phyloP scores from a whole-genome alignment of 2,329 filamentous ascomycete genomes.

The Neopestalotiopsis clavispora region DNA sequence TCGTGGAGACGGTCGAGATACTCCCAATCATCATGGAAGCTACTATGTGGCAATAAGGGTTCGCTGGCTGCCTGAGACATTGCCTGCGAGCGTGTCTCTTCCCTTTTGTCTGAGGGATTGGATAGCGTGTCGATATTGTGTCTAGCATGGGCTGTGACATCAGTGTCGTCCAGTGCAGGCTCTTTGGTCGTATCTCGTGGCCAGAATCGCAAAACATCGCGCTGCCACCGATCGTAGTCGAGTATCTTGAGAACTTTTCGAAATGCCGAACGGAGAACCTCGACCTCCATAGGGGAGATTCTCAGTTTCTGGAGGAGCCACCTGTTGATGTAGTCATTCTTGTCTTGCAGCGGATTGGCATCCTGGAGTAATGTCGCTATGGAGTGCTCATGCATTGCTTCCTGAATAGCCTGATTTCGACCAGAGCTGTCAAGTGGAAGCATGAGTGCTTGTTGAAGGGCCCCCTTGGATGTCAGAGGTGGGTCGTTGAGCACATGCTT shows the following conservation, averaged over 20 bases:
- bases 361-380: neutral
- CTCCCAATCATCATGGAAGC: neutral
- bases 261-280: constrained; percentile 46
- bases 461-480: constrained; percentile 4
- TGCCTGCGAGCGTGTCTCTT: neutral
- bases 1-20: neutral
- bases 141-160: no score
- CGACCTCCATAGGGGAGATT: constrained; percentile 49
- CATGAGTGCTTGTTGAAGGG: neutral
- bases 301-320: constrained; percentile 60
- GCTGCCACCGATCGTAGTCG: constrained; percentile 45
- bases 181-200: constrained; percentile 34
- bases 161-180: neutral
- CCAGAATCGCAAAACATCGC: constrained; percentile 47
- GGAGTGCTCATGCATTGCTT: constrained; percentile 8
- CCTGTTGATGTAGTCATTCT: constrained; percentile 52
- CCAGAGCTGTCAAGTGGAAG: neutral
- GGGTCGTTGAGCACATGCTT: neutral
- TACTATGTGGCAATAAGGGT: neutral
- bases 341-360: constrained; percentile 32
- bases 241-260: constrained; percentile 35
- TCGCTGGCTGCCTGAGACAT: neutral
- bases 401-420: neutral
- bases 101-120: neutral
- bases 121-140: no score